Evolutionary conservation across 306 rosid genomes (phyloP), one percentile per base, ranked within the genome.

Genomic region (Adenanthera pavonina): DNA sequence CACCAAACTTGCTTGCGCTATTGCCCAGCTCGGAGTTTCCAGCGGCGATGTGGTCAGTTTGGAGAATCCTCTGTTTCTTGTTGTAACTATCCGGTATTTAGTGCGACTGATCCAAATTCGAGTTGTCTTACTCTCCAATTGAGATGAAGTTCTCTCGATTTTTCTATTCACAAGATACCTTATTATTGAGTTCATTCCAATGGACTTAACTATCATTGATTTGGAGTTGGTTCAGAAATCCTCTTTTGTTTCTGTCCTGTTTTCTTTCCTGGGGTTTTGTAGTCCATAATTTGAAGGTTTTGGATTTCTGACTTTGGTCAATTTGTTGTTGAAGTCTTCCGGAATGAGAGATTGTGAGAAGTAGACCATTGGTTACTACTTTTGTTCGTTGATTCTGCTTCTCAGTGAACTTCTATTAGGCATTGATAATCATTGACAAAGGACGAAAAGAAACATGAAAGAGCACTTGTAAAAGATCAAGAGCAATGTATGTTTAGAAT

Each of bases 1-100:
- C 86, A 84, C 84, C 68, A 88, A 84, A 25, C 94, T 94, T 36
- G 98, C 98, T 72, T 94, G 90, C 54, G 74, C 91, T 64, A 84
- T 94, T 47, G 52, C 87, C 19, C 88, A 81, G 0, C 80, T 87
- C 33, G 91, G 88, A 56, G 70, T 90, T 83, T 86, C 94, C 72
- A 81, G 76, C 2, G 86, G 86, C 1, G 83, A 92, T 54, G 95
- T 94, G 91, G 98, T 94, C 19, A 15, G 82, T 60, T 38, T 66
- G 6, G 15, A 59, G 9, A 8, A 8, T 57, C 64, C 1, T 5
- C 3, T 2, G 3, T 3, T 20, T n/a, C 9, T 57, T 57, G 30
- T 25, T 35, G 30, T 25, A 25, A 25, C 30, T 25, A 25, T 25
- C 30, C 30, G 30, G 30, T 25, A 25, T 25, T 25, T 25, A 25